Base-by-base conservation (phyloP, 1,139 yeast genomes). In the Kluyveromyces marxianus region DNA sequence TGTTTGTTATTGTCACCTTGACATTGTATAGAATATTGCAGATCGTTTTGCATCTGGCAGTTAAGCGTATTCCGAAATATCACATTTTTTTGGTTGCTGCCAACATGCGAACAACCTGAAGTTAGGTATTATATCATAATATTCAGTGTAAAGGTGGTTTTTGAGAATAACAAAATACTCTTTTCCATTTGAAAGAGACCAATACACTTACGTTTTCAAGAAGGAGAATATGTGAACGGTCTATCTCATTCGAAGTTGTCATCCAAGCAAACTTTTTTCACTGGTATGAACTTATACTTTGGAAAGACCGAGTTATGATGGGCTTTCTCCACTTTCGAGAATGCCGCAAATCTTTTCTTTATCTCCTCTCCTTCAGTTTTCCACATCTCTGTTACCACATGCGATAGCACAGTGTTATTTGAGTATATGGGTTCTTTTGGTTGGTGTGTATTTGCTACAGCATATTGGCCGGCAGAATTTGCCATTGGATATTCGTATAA, bases 321-420 rank as follows among this genome's bases (percentile, higher is more conserved):
- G 34, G 62, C 67, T 56, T 71, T 71, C 52, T 72, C 77, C 37
- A 67, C 57, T 28, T 59, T 59, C 1, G 75, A 71, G 47, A 71
- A 63, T 14, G 55, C 52, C 1, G 67, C 65, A 56, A 73, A 71
- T 44, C 60, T 58, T 31, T 66, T 65, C 54, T 70, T 70, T 40
- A 69, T 66, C 24, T 58, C 60, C 39, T 56, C 54, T 14, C 60
- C 50, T 52, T 73, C 77, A 0, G 75, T 69, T 45, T 68, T 66
- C 78, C 78, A 74, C 68, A 74, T 59, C 38, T 70, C 63, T 0
- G 77, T 71, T 30, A 73, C 69, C 40, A 72, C 69, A 45, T 71
- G 72, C 7, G 71, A 53, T 26, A 52, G 41, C 7, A 44, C 48
- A 10, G 51, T 44, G 14, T 48, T 46, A 31, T 46, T 48, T 7